A percentile compares a stretch with the other conserved stretches of the same genome.
Conservation (phyloP, 371 early-diverging fungal genomes). For the Mucor velutinosus region DNA sequence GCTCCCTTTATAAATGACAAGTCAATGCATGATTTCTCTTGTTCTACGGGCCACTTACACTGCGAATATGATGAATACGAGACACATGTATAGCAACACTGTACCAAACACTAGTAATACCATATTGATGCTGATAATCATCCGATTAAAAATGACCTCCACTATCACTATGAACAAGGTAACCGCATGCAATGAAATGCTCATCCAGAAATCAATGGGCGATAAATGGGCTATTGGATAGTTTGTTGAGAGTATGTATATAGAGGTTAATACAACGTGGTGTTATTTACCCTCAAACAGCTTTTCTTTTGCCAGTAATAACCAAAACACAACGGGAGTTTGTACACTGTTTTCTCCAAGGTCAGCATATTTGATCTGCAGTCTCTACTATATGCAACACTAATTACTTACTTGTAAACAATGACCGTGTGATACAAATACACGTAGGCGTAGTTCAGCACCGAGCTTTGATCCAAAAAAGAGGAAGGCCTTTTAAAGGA, state of each 20-base stretch:
- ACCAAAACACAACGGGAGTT: conserved; percentile 63
- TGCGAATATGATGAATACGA: conserved; percentile 51
- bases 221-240: conserved; percentile 13
- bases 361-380: not conserved
- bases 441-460: conserved; percentile 44
- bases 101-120: conserved; percentile 41
- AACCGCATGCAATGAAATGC: conserved; percentile 51
- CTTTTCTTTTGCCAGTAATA: conserved; percentile 23
- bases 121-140: conserved; percentile 41
- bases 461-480: conserved; percentile 36
- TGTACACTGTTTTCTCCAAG: conserved; percentile 27
- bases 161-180: conserved; percentile 50
- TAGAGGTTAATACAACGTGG: not conserved
- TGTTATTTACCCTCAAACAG: conserved; percentile 14
- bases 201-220: conserved; percentile 42
- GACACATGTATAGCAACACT: conserved; percentile 53
- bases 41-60: conserved; percentile 43
- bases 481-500: conserved; percentile 26
- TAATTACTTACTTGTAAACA: conserved; percentile 42
- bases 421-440: conserved; percentile 48
- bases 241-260: not conserved
- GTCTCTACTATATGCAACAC: too few relatives aligned
- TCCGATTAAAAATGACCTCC: conserved; percentile 53
- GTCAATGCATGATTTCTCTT: conserved; percentile 37
- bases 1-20: conserved; percentile 32